Conservation (phyloP, 805 yeast species). For the Cephaloascus fragrans region DNA sequence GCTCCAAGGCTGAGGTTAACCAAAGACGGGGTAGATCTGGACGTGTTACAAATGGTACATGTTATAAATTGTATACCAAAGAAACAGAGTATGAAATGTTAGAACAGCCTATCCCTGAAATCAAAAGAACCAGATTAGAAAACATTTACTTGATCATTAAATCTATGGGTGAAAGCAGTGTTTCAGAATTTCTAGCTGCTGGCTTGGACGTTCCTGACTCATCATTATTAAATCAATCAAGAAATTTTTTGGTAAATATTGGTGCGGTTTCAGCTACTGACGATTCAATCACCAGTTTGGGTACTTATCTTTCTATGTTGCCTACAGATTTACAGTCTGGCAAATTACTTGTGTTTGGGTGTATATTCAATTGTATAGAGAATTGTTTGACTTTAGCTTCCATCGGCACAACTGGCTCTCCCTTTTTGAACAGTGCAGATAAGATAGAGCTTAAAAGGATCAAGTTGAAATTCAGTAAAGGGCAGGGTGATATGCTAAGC, state of each 20-base stretch:
- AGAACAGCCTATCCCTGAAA: constrained; percentile 80
- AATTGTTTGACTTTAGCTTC: constrained; percentile 76
- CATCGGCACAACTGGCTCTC: constrained; percentile 61
- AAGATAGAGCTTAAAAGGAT: constrained; percentile 52
- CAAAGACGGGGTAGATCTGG: constrained; percentile 99
- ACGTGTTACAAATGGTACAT: constrained; percentile 75
- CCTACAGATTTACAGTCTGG: constrained; percentile 87
- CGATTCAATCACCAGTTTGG: constrained; percentile 58
- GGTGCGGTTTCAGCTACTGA: constrained; percentile 59
- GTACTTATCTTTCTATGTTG: constrained; percentile 66
- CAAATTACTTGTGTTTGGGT: constrained; percentile 68
- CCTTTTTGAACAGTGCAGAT: constrained; percentile 59
- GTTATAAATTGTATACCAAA: constrained; percentile 70
- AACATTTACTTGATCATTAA: constrained; percentile 76
- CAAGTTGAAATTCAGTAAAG: constrained; percentile 29
- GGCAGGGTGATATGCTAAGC: constrained; percentile 71
- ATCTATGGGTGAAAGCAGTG: constrained; percentile 77
- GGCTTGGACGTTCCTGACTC: constrained; percentile 79
- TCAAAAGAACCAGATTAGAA: constrained; percentile 73
- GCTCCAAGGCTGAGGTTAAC: constrained; percentile 78
- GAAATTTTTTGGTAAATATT: constrained; percentile 44
- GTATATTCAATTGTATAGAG: constrained; percentile 76
- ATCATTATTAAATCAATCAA: constrained; percentile 41
- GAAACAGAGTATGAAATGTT: constrained; percentile 49
- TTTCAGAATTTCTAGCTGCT: constrained; percentile 52